These are phyloP conservation scores for Tephrocybe sp. DNA, from an alignment of 768 basidiomycete species.

Conservation along the genomic window DNA sequence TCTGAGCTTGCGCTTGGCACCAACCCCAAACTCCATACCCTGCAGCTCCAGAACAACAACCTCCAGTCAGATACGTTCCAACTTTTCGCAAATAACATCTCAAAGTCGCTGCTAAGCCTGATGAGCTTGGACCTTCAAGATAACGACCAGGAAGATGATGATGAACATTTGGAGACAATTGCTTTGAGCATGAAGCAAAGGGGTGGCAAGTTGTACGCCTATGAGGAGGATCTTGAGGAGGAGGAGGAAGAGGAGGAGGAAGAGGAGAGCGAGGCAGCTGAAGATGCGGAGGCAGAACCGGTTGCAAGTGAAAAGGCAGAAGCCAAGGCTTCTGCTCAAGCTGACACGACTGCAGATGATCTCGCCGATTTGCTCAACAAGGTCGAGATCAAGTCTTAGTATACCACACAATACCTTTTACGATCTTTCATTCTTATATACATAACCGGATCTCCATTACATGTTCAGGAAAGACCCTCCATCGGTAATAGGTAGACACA, in stretches of 20 bases:
- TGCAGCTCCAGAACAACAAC: slow-evolving; percentile 93
- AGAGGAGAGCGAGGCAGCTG: too few relatives aligned
- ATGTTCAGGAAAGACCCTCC: slow-evolving; percentile 1
- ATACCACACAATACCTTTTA: background rate
- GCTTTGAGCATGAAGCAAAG: slow-evolving; percentile 56
- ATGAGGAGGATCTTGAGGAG: slow-evolving; percentile 84
- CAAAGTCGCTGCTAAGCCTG: slow-evolving; percentile 55
- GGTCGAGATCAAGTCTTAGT: slow-evolving; percentile 42
- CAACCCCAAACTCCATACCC: slow-evolving; percentile 68
- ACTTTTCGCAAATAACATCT: slow-evolving; percentile 67
- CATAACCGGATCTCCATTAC: slow-evolving; percentile 2
- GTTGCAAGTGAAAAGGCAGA: slow-evolving; percentile 20
- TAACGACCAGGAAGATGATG: slow-evolving; percentile 84
- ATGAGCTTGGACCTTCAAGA: slow-evolving; percentile 83
- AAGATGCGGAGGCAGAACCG: slow-evolving; percentile 33
- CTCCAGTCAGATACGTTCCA: slow-evolving; percentile 69
- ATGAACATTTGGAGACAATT: slow-evolving; percentile 58
- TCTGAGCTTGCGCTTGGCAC: slow-evolving; percentile 64
- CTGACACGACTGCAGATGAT: slow-evolving; percentile 44
- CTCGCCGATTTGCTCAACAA: slow-evolving; percentile 71
- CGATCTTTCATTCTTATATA: background rate
- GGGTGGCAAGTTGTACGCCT: slow-evolving; percentile 63
- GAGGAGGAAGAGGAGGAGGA: slow-evolving; percentile 58
- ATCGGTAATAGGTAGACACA: too few relatives aligned
- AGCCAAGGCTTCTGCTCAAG: slow-evolving; percentile 23